Evolutionary conservation across 2,329 filamentous ascomycete genomes (phyloP).

Genomic region (Fonsecaea multimorphosa): DNA sequence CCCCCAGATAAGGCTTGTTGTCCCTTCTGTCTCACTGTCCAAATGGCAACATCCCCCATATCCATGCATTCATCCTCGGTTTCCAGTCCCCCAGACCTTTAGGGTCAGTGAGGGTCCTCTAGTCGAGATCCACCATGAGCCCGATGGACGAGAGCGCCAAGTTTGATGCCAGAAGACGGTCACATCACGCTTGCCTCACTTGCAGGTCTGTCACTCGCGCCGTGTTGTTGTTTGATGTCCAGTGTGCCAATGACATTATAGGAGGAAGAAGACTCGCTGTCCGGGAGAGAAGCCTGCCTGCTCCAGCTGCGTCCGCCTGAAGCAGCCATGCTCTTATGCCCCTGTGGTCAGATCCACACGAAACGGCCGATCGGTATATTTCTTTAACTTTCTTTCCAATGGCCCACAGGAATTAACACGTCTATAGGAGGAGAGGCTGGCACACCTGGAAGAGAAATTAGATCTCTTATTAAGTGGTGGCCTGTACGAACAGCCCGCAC

Average conservation of each 20-base stretch:
- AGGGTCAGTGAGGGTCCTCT: neutral
- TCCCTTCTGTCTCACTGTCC: neutral
- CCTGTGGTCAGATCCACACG: constrained; percentile 10
- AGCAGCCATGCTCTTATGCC: constrained; percentile 34
- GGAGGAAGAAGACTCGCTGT: constrained; percentile 39
- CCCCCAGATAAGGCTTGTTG: neutral
- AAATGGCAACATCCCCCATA: neutral
- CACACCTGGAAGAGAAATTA: constrained; percentile 22
- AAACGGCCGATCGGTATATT: constrained; percentile 10
- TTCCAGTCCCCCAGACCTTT: neutral
- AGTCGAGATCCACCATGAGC: neutral
- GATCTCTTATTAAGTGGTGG: constrained; percentile 13
- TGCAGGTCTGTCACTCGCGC: constrained; percentile 24
- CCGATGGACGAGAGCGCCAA: neutral
- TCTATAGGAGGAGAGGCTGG: constrained; percentile 19
- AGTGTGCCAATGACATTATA: constrained; percentile 13
- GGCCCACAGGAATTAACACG: neutral
- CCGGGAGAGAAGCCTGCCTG: constrained; percentile 39
- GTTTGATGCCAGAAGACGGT: neutral
- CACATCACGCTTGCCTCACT: constrained; percentile 22
- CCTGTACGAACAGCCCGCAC: constrained; percentile 4
- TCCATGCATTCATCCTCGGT: neutral
- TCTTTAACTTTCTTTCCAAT: neutral
- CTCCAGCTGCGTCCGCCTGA: constrained; percentile 37
- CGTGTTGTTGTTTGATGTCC: neutral